Percentiles rank a stretch among this genome's conserved stretches.
These are phyloP conservation scores for Candida multigemmis DNA, from an alignment of 805 yeast genomes.

Conservation along the genomic window DNA sequence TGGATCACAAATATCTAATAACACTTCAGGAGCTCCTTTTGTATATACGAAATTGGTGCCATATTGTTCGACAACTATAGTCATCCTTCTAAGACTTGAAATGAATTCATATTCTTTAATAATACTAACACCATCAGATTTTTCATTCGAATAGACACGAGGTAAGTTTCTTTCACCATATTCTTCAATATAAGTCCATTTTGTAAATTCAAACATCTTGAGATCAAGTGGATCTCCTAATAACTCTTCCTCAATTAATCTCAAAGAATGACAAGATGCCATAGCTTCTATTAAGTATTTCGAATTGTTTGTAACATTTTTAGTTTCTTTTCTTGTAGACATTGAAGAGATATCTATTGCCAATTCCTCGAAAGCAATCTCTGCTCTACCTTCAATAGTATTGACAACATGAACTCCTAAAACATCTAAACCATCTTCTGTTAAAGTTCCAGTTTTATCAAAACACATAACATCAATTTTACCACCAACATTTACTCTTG, in stretches of 20 bases:
- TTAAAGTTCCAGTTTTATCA: conserved; percentile 95
- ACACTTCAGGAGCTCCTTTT: conserved; percentile 97
- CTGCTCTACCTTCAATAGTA: conserved; percentile 32
- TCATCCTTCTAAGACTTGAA: conserved; percentile 82
- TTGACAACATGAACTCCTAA: conserved; percentile 43
- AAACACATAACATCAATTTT: conserved; percentile 84
- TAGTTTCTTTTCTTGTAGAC: conserved; percentile 2
- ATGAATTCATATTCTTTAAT: conserved; percentile 69
- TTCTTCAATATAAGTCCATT: conserved; percentile 70
- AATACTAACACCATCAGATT: conserved; percentile 19
- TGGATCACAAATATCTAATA: conserved; percentile 66
- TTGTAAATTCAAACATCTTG: conserved; percentile 88
- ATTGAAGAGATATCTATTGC: conserved; percentile 4
- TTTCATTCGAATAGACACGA: conserved; percentile 6
- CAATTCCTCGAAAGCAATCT: conserved; percentile 24
- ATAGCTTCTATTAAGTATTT: conserved; percentile 32
- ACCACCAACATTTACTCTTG: conserved; percentile 93
- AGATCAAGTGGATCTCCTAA: conserved; percentile 92
- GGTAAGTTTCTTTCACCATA: conserved; percentile 7
- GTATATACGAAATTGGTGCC: conserved; percentile 40
- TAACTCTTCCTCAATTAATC: conserved; percentile 66
- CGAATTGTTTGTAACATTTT: conserved; percentile 20
- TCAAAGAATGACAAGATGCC: conserved; percentile 82
- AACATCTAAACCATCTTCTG: conserved; percentile 94
- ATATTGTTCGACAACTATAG: conserved; percentile 58